These are phyloP conservation scores for Aspergillus bertholletiae DNA, from an alignment of 495 filamentous ascomycete species.

Conservation along the genomic window DNA sequence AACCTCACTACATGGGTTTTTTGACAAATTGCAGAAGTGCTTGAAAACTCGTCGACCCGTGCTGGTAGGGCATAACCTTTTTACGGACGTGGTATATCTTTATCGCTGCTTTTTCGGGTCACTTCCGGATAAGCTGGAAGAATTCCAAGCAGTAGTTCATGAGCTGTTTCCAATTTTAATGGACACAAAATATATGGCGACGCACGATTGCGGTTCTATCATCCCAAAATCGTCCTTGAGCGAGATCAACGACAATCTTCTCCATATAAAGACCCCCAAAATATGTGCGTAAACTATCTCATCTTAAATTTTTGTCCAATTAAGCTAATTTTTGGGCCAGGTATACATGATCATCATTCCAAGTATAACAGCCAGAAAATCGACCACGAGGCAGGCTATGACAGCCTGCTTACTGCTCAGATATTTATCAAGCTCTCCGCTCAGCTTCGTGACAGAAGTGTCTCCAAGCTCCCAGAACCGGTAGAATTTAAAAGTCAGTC, in stretches of 20 bases:
- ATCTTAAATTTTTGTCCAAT: not conserved
- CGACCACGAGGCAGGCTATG: constrained; percentile 69
- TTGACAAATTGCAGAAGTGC: constrained; percentile 22
- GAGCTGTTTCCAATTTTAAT: constrained; percentile 63
- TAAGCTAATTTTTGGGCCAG: constrained; percentile 9
- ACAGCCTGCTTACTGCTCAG: constrained; percentile 66
- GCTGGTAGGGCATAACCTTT: constrained; percentile 74
- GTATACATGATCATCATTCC: constrained; percentile 32
- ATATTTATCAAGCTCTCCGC: constrained; percentile 60
- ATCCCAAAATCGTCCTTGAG: constrained; percentile 49
- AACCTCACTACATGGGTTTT: constrained; percentile 21
- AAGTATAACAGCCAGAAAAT: constrained; percentile 44
- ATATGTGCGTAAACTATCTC: constrained; percentile 33
- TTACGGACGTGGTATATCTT: constrained; percentile 71
- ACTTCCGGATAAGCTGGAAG: constrained; percentile 57
- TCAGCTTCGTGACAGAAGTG: constrained; percentile 36
- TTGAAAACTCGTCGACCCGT: constrained; percentile 49
- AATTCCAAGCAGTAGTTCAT: constrained; percentile 54
- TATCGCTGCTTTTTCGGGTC: constrained; percentile 65
- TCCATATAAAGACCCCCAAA: constrained; percentile 32
- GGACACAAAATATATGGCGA: constrained; percentile 77
- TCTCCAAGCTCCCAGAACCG: constrained; percentile 9
- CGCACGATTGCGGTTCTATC: constrained; percentile 48
- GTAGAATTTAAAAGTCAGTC: not conserved
- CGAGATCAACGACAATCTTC: constrained; percentile 42